These are phyloP conservation scores for Kurtzmaniella quercitrusa DNA, from an alignment of 1,139 yeast species.

Conservation along the genomic window DNA sequence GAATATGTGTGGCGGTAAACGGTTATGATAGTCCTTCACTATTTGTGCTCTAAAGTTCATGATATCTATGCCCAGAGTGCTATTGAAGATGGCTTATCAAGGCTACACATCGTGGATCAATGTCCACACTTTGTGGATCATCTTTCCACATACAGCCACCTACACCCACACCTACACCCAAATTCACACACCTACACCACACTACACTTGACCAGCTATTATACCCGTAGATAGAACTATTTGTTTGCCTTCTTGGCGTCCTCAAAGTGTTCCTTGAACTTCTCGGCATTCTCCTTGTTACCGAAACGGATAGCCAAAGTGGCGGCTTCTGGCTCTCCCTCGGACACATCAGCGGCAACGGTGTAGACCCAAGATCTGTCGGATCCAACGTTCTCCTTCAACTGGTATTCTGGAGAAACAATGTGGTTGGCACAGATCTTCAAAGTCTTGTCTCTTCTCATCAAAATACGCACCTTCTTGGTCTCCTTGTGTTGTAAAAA, in stretches of 20 bases:
- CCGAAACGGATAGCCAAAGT: conserved; percentile 97
- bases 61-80: no score
- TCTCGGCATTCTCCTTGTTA: conserved; percentile 93
- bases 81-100: no score
- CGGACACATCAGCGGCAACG: conserved; percentile 91
- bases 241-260: conserved; percentile 69
- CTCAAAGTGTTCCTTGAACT: conserved; percentile 89
- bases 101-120: no score
- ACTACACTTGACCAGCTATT: neutral
- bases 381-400: conserved; percentile 91
- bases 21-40: no score
- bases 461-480: conserved; percentile 79
- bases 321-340: conserved; percentile 94
- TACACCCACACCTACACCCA: no score
- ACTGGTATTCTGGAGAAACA: conserved; percentile 76
- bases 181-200: neutral
- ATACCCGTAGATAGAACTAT: conserved; percentile 1
- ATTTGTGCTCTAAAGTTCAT: no score
- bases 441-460: conserved; percentile 98
- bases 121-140: no score
- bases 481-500: conserved; percentile 84
- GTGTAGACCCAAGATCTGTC: conserved; percentile 98
- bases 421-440: conserved; percentile 97
- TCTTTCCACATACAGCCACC: no score
- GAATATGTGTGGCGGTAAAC: no score